Evolutionary conservation across 495 filamentous ascomycete genomes (phyloP).

Genomic region (Penicillium odoratum): DNA sequence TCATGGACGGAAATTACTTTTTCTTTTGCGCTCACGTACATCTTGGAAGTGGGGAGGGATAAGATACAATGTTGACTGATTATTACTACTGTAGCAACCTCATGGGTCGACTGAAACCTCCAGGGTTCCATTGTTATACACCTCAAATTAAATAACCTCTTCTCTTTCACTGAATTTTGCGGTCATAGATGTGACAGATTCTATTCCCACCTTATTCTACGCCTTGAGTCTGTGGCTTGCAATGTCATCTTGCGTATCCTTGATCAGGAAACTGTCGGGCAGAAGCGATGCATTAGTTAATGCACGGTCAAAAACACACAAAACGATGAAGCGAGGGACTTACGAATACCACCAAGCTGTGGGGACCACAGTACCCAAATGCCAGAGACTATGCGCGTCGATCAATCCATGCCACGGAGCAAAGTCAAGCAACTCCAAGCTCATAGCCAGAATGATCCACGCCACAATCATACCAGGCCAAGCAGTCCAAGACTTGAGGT

Average conservation of each 20-base stretch:
- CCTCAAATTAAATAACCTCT: not conserved
- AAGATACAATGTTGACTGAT: not conserved
- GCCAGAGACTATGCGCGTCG: conserved; percentile 96
- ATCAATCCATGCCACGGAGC: conserved; percentile 78
- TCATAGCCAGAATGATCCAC: conserved; percentile 92
- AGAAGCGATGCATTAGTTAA: conserved; percentile 23
- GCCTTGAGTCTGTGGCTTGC: conserved; percentile 53
- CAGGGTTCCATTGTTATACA: conserved; percentile 18
- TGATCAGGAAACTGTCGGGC: conserved; percentile 67
- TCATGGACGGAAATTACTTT: conserved; percentile 16
- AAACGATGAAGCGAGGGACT: conserved; percentile 39
- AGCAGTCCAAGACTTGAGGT: conserved; percentile 69
- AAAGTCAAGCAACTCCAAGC: conserved; percentile 92
- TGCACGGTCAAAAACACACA: conserved; percentile 1
- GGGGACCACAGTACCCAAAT: conserved; percentile 86
- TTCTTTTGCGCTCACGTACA: not conserved
- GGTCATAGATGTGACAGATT: not conserved
- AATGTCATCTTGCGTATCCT: conserved; percentile 75
- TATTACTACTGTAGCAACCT: conserved; percentile 5
- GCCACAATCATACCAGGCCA: conserved; percentile 93
- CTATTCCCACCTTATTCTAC: conserved; percentile 24
- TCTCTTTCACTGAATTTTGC: conserved; percentile 6
- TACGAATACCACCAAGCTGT: conserved; percentile 95
- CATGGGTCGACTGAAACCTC: conserved; percentile 15
- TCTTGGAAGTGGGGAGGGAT: conserved; percentile 10